Evolutionary conservation across 2,329 filamentous ascomycete species (phyloP), one percentile per base, ranked within the genome.

Genomic region (Penicillium capsulatum): DNA sequence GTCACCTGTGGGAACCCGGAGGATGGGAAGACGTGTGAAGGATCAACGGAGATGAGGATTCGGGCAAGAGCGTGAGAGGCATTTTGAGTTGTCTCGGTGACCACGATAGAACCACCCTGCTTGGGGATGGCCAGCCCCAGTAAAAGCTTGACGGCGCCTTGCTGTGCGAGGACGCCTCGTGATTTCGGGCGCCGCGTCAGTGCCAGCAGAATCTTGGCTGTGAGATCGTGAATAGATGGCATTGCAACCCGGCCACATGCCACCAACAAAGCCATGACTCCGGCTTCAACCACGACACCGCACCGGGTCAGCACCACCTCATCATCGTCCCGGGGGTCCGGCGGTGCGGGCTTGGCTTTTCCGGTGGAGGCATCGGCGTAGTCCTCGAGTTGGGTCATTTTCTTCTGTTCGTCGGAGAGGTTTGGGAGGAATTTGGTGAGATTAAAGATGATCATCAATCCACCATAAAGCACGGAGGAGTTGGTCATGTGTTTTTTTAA

Each of bases 101-200:
- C 48, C 2, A 59, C 45, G 15, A 52, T 63, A 43, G 53, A 54
- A 47, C 72, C 75, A 45, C 57, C 66, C 43, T 55, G 61, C 39
- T 57, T 60, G 6, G 61, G 60, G 26, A 57, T 63, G 44, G 75
- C 81, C 81, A 38, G 83, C 77, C 83, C 77, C 17, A 97, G 76
- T 15, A 97, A 75, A 1, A 96, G 76, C 54, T 85, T 92, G 13
- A 96, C 79, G 2, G 86, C 88, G n/a, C 92, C 92, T 72, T 97
- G 90, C 59, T 97, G 92, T 3, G 89, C 86, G 48, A 98, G 80
- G 34, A 79, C 75, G 1, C 88, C 86, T 8, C 92, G 81, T 40
- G 88, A 74, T 39, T 80, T 80, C 27, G 81, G 73, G n/a, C 81
- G 82, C 54, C 83, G 81, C 13, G 88, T 83, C 3, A 98, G 71